A percentile compares a stretch with the other conserved stretches of the same genome.
phyloP scores from a whole-genome alignment of 2,329 filamentous ascomycete genomes.

The Blastomyces percursus region DNA sequence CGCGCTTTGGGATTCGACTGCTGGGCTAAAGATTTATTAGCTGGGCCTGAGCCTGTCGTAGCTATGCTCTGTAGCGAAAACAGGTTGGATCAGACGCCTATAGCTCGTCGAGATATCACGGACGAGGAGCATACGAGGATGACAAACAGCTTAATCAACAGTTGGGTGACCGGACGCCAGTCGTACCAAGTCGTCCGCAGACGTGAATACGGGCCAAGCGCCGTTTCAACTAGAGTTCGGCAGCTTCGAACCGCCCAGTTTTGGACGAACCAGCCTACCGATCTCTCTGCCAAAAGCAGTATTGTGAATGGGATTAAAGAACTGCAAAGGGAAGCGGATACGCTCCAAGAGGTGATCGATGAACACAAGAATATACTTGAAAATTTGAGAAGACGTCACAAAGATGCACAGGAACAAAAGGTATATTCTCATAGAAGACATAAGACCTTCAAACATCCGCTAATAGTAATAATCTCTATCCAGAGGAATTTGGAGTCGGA shows the following conservation, averaged over 20 bases:
- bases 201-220: slow-evolving; percentile 66
- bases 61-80: slow-evolving; percentile 75
- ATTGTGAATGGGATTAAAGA: slow-evolving; percentile 43
- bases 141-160: slow-evolving; percentile 46
- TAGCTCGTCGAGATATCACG: slow-evolving; percentile 52
- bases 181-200: slow-evolving; percentile 57
- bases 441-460: slow-evolving; percentile 5
- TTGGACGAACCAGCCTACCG: slow-evolving; percentile 71
- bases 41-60: slow-evolving; percentile 71
- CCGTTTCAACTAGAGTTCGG: slow-evolving; percentile 57
- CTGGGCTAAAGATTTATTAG: slow-evolving; percentile 66
- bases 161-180: slow-evolving; percentile 59
- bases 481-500: slow-evolving; percentile 38
- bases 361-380: slow-evolving; percentile 22
- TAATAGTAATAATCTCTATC: slow-evolving; percentile 9
- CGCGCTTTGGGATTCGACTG: slow-evolving; percentile 57
- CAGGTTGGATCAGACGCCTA: slow-evolving; percentile 56
- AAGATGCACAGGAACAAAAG: slow-evolving; percentile 29
- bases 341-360: slow-evolving; percentile 20
- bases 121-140: slow-evolving; percentile 60
- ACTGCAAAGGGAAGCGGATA: slow-evolving; percentile 34
- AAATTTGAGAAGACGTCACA: slow-evolving; percentile 17
- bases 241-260: slow-evolving; percentile 50
- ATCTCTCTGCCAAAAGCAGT: slow-evolving; percentile 46
- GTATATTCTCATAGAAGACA: slow-evolving; percentile 25